Evolutionary conservation across 805 yeast species (phyloP), one percentile per base, ranked within the genome.

Genomic region (Suhomyces pyralidae): DNA sequence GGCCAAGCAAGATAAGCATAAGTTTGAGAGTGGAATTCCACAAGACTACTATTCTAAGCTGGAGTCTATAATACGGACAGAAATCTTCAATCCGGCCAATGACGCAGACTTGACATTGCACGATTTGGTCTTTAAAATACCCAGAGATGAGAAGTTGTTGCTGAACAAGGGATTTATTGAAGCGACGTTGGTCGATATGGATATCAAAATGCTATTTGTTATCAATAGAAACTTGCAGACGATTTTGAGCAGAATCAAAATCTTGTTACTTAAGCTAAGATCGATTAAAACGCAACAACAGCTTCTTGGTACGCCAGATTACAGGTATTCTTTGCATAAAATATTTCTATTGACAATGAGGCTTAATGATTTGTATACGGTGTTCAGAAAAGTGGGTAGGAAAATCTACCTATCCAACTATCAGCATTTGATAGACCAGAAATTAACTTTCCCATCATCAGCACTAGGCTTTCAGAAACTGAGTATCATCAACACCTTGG

Each of bases 361-460:
- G 46, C 60, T 79, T 42, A 82, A 83, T 44, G 85, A 81, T 58
- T 51, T 81, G 30, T 81, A 81, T 58, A 69, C 77, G 5, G 64
- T 78, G 2, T 58, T 79, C 20, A 67, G 85, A 48, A 71, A 71
- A 53, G 67, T 76, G 49, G 84, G 84, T 3, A 71, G 81, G 53
- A 74, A 77, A 45, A 60, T 79, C 6, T 80, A 73, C 56, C 63
- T 73, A 22, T 75, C 80, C 40, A 80, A 81, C 62, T 61, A 67
- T 49, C 64, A 66, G 8, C 76, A 71, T 51, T 63, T 79, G n/a
- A 64, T 69, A 48, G 81, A 79, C 57, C 74, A 74, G 48, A 71
- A 74, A 49, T 64, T 78, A 19, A 54, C 66, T 9, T 58, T 62
- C 45, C 63, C 64, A 54, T 59, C 64, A 17, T 63, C 55, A 51